These are phyloP conservation scores for Jamesozyma lodderae DNA, from an alignment of 805 yeast genomes.

Conservation along the genomic window DNA sequence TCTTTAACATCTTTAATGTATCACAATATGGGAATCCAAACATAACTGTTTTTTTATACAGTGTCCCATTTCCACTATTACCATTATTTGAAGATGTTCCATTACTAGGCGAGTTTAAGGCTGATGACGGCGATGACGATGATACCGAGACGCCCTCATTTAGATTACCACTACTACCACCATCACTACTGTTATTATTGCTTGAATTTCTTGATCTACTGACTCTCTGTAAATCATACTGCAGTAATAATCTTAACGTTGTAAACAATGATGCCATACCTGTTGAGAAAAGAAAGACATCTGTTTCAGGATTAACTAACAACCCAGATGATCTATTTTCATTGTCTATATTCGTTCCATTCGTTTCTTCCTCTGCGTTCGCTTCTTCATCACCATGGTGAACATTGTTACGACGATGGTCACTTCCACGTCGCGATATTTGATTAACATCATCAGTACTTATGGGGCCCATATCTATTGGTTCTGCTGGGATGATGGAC, in stretches of 20 bases:
- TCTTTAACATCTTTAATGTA: slow-evolving; percentile 72
- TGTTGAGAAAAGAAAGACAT: slow-evolving; percentile 76
- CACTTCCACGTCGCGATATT: not conserved
- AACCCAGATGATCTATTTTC: not conserved
- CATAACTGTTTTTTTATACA: slow-evolving; percentile 62
- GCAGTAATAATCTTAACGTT: slow-evolving; percentile 55
- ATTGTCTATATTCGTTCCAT: not conserved
- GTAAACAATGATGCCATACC: slow-evolving; percentile 91
- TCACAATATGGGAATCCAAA: slow-evolving; percentile 96
- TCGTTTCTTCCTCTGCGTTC: not conserved
- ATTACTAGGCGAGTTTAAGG: not conserved
- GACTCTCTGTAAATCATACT: slow-evolving; percentile 30
- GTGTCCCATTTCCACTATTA: slow-evolving; percentile 12
- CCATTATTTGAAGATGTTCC: too few relatives aligned
- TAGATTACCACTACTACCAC: not conserved
- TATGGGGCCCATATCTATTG: slow-evolving; percentile 13
- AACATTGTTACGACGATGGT: not conserved
- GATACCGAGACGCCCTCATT: slow-evolving; percentile 1
- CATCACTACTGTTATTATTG: slow-evolving; percentile 2
- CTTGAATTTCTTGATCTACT: slow-evolving; percentile 13
- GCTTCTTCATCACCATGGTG: too few relatives aligned
- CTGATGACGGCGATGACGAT: not conserved
- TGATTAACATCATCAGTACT: not conserved
- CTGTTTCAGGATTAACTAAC: slow-evolving; percentile 38
- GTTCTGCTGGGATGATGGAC: slow-evolving; percentile 27